Conservation (phyloP, 768 basidiomycete genomes). For the Psilocybe tampanensis region DNA sequence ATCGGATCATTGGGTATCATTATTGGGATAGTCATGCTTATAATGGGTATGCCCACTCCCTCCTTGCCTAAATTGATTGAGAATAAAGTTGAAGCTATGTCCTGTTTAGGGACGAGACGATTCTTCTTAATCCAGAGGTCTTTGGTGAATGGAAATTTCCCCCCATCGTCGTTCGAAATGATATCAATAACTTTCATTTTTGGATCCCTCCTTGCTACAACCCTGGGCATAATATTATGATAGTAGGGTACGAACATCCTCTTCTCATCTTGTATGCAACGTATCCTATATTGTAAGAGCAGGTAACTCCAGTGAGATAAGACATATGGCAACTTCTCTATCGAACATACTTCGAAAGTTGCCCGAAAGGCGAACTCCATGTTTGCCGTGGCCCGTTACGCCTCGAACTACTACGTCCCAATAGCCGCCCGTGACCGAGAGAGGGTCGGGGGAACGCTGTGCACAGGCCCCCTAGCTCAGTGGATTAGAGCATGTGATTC, state of each 20-base stretch:
- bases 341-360: too few relatives aligned
- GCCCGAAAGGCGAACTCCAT: too few relatives aligned
- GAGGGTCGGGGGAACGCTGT: not conserved
- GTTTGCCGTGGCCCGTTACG: too few relatives aligned
- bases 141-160: conserved; percentile 12
- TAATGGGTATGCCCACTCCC: conserved; percentile 2
- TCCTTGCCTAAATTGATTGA: not conserved
- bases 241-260: not conserved
- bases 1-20: conserved; percentile 8
- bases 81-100: too few relatives aligned
- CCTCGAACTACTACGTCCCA: not conserved
- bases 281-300: too few relatives aligned
- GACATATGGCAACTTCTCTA: too few relatives aligned
- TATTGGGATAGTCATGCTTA: conserved; percentile 5
- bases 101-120: conserved; percentile 8
- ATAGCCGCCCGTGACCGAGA: not conserved
- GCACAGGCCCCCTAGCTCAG: conserved; percentile 37
- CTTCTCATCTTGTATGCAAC: not conserved
- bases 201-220: conserved; percentile 5
- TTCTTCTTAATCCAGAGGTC: conserved; percentile 15
- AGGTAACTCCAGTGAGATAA: too few relatives aligned
- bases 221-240: conserved; percentile 7
- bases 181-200: conserved; percentile 9
- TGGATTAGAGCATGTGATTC: conserved; percentile 42
- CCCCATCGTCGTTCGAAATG: conserved; percentile 9